phyloP scores from a whole-genome alignment of 495 filamentous ascomycete genomes.

The Lindgomyces ingoldianus region DNA sequence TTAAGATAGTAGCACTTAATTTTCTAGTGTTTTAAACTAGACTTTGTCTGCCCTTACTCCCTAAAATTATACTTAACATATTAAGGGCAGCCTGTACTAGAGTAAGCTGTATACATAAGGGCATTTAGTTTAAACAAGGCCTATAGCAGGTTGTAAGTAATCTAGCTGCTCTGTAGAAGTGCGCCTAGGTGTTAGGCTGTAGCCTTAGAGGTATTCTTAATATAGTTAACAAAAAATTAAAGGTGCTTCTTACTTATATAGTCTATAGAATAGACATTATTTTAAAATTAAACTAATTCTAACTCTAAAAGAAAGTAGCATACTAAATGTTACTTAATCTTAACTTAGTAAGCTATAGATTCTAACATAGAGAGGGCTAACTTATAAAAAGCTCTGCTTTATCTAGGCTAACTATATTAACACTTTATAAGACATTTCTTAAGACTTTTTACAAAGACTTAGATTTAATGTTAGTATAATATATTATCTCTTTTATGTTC shows the following conservation, averaged over 20 bases:
- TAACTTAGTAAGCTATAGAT: not conserved
- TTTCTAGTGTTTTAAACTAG: not conserved
- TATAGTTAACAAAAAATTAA: not conserved
- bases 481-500: not conserved
- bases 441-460: not conserved
- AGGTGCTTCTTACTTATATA: not conserved
- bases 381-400: not conserved
- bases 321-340: not conserved
- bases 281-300: not conserved
- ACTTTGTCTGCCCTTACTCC: not conserved
- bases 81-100: not conserved
- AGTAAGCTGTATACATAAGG: not conserved
- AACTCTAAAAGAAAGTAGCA: not conserved
- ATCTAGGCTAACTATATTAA: not conserved
- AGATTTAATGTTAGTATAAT: not conserved
- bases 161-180: not conserved
- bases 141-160: not conserved
- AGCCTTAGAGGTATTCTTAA: not conserved
- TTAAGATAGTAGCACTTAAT: not conserved
- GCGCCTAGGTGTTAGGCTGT: not conserved
- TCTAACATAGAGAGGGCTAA: not conserved
- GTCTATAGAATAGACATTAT: not conserved
- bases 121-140: not conserved
- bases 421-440: not conserved
- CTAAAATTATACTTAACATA: not conserved